phyloP scores from a whole-genome alignment of 2,329 filamentous ascomycete species.

The Achaetomium macrosporum region DNA sequence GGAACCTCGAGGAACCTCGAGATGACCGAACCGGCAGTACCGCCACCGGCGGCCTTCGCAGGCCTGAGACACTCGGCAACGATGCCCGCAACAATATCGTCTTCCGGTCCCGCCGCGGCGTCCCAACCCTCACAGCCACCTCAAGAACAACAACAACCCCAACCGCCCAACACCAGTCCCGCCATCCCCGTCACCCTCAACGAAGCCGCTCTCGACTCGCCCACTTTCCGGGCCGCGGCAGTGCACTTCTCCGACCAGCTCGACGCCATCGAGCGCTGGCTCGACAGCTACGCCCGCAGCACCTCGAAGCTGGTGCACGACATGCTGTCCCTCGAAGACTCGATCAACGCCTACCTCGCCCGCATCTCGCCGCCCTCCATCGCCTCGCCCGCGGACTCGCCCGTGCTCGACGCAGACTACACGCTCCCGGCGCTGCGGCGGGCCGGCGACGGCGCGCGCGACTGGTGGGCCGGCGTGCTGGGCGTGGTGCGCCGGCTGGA shows the following conservation, averaged over 20 bases:
- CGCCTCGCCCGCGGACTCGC: conserved; percentile 62
- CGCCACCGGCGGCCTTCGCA: conserved; percentile 13
- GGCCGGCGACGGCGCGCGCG: conserved; percentile 77
- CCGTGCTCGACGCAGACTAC: conserved; percentile 90
- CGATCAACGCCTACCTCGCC: conserved; percentile 69
- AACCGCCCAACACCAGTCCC: conserved; percentile 29
- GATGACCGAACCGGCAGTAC: conserved; percentile 17
- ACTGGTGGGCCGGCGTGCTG: conserved; percentile 78
- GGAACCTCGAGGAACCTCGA: not conserved
- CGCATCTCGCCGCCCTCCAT: conserved; percentile 65
- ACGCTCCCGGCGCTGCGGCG: conserved; percentile 79
- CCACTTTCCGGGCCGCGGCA: conserved; percentile 84
- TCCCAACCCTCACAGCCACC: conserved; percentile 3
- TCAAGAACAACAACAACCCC: conserved; percentile 7
- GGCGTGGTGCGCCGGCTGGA: conserved; percentile 73
- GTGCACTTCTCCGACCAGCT: conserved; percentile 88
- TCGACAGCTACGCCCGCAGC: conserved; percentile 55
- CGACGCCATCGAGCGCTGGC: conserved; percentile 87
- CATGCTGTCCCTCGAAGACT: conserved; percentile 69
- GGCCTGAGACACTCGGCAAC: conserved; percentile 7
- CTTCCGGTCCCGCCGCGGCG: conserved; percentile 3
- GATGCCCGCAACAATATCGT: conserved; percentile 7
- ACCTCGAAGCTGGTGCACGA: conserved; percentile 53
- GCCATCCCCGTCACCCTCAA: conserved; percentile 74
- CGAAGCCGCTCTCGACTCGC: conserved; percentile 93